phyloP scores from a whole-genome alignment of 805 yeast genomes.

The Yamadazyma tumulicola region DNA sequence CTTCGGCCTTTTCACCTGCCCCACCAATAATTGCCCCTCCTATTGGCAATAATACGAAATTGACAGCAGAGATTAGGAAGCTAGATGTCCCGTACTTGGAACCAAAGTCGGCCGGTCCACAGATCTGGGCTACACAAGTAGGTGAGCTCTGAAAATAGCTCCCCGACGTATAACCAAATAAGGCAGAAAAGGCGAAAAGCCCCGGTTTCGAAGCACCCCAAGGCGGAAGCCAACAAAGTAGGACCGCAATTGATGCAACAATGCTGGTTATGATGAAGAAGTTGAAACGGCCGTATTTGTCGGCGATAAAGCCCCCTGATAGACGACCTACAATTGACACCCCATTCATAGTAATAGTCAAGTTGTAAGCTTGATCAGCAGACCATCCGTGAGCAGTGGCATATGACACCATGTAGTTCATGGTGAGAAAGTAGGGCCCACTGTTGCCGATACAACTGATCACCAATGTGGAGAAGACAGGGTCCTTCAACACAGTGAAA shows the following conservation, averaged over 20 bases:
- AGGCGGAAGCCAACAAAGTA: constrained; percentile 20
- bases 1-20: not conserved
- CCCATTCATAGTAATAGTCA: constrained; percentile 20
- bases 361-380: constrained; percentile 13
- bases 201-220: constrained; percentile 20
- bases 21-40: constrained; percentile 19
- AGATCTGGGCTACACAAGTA: constrained; percentile 19
- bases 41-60: constrained; percentile 21
- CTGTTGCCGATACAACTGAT: constrained; percentile 21
- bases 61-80: constrained; percentile 17
- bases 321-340: constrained; percentile 21
- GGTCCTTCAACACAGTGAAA: constrained; percentile 16
- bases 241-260: constrained; percentile 16
- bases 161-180: constrained; percentile 23
- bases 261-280: constrained; percentile 15
- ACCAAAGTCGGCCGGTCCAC: constrained; percentile 17
- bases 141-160: constrained; percentile 20
- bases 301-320: constrained; percentile 19
- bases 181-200: constrained; percentile 17
- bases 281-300: constrained; percentile 22
- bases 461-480: constrained; percentile 15
- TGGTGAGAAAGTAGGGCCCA: constrained; percentile 19
- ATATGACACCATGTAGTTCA: constrained; percentile 20
- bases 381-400: constrained; percentile 19
- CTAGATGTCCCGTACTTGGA: constrained; percentile 19